phyloP scores from a whole-genome alignment of 2,329 filamentous ascomycete genomes.

The Zasmidium citrigriseum region DNA sequence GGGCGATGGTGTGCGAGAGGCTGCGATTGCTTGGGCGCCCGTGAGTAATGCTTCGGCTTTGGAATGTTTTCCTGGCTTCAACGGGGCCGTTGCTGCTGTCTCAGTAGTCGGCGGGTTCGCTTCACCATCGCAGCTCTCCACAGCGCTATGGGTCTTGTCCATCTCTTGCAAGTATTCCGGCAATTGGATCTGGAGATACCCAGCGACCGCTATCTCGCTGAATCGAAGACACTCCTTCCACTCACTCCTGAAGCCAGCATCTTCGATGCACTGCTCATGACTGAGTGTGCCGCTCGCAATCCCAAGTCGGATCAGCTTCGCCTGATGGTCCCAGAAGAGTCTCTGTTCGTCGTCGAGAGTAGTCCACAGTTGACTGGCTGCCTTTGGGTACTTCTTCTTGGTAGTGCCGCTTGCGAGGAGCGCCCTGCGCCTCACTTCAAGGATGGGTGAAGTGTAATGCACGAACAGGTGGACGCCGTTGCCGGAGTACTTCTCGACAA shows the following conservation, averaged over 20 bases:
- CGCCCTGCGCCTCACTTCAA: constrained; percentile 10
- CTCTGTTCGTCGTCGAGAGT: constrained; percentile 9
- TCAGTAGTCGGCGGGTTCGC: too few relatives aligned
- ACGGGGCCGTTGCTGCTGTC: too few relatives aligned
- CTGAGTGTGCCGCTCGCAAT: constrained; percentile 11
- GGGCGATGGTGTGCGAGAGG: too few relatives aligned
- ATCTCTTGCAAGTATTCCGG: background rate
- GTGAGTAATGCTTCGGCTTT: too few relatives aligned
- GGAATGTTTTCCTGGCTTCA: too few relatives aligned
- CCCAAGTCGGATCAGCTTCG: constrained; percentile 6
- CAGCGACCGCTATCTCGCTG: constrained; percentile 20
- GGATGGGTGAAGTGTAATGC: constrained; percentile 14
- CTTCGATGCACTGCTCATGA: constrained; percentile 9
- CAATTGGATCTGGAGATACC: constrained; percentile 11
- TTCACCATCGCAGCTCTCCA: too few relatives aligned
- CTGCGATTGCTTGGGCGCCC: too few relatives aligned
- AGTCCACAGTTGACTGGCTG: constrained; percentile 18
- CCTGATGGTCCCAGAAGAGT: constrained; percentile 21
- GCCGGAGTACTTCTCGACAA: constrained; percentile 15
- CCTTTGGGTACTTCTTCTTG: constrained; percentile 15
- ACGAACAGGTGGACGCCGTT: constrained; percentile 21
- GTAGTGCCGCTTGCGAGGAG: constrained; percentile 4
- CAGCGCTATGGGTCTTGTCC: background rate
- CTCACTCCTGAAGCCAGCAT: constrained; percentile 17
- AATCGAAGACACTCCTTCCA: constrained; percentile 13